These are phyloP conservation scores for Marasmius sp. DNA, from an alignment of 1,284 basidiomycete genomes.

Conservation along the genomic window DNA sequence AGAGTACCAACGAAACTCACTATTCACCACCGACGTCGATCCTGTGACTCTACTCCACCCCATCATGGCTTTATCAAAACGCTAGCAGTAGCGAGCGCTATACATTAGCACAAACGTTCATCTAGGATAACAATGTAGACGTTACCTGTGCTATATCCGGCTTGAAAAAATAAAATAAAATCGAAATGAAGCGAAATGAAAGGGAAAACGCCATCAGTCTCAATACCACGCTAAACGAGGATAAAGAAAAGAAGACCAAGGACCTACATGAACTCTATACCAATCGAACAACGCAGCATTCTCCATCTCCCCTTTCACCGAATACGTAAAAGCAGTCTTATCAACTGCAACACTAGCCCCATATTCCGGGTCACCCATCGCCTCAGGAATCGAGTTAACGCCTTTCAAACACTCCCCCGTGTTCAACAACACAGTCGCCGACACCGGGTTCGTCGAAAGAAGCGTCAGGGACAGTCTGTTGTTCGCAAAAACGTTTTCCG, in stretches of 20 bases:
- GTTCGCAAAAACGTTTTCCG: conserved; percentile 10
- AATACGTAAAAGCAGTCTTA: conserved; percentile 4
- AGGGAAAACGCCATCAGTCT: neutral
- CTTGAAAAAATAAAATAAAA: neutral
- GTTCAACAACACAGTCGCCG: neutral
- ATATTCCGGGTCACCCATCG: conserved; percentile 2
- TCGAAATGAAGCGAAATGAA: no score
- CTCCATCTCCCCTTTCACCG: neutral
- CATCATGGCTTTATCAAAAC: conserved; percentile 12
- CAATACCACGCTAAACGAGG: neutral
- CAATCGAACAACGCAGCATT: conserved; percentile 7
- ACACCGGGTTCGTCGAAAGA: conserved; percentile 7
- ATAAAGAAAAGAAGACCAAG: neutral
- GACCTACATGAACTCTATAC: conserved; percentile 3
- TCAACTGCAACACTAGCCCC: neutral
- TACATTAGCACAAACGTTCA: neutral
- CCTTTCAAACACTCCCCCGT: conserved; percentile 6
- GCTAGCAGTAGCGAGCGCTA: neutral
- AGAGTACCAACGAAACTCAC: neutral
- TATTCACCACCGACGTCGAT: conserved; percentile 3
- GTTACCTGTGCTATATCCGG: neutral
- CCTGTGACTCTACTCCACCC: conserved; percentile 9
- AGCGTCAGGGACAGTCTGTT: conserved; percentile 11
- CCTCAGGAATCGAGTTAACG: conserved; percentile 2
- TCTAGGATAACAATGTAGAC: neutral